Evolutionary conservation across 1,284 basidiomycete genomes (phyloP).

Genomic region (Pterula multifida): DNA sequence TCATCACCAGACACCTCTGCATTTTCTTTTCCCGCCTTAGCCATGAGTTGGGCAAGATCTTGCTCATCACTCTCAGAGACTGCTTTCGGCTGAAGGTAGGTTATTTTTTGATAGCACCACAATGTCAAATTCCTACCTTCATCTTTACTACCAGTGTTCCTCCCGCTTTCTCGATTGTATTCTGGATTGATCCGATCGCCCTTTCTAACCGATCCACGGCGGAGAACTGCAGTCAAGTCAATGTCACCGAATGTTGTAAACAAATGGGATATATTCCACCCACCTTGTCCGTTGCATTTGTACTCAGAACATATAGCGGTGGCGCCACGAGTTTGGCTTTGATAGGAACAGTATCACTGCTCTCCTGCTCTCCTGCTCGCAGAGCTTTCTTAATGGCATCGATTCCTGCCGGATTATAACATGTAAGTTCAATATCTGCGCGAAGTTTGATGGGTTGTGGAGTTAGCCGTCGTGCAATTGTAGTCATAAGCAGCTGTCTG

Average conservation of each 20-base stretch:
- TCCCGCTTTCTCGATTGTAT: slow-evolving; percentile 73
- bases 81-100: slow-evolving; percentile 69
- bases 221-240: slow-evolving; percentile 39
- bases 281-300: slow-evolving; percentile 94
- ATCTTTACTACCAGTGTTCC: slow-evolving; percentile 91
- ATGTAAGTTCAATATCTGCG: slow-evolving; percentile 95
- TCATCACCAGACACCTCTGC: slow-evolving; percentile 92
- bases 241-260: too few species aligned
- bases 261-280: slow-evolving; percentile 8
- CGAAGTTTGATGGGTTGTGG: slow-evolving; percentile 99
- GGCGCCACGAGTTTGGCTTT: slow-evolving; percentile 96
- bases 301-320: slow-evolving; percentile 91
- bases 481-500: slow-evolving; percentile 61
- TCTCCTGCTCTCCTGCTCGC: slow-evolving; percentile 77
- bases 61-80: slow-evolving; percentile 96
- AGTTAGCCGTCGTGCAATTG: slow-evolving; percentile 90
- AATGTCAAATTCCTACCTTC: slow-evolving; percentile 50
- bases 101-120: neutral
- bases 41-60: slow-evolving; percentile 91
- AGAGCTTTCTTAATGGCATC: slow-evolving; percentile 94
- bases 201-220: slow-evolving; percentile 91
- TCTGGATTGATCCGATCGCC: slow-evolving; percentile 85
- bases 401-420: slow-evolving; percentile 95
- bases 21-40: slow-evolving; percentile 83
- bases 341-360: slow-evolving; percentile 88